Base-by-base conservation (phyloP, 768 basidiomycete species). In the Strobilomyces echinocephalus region DNA sequence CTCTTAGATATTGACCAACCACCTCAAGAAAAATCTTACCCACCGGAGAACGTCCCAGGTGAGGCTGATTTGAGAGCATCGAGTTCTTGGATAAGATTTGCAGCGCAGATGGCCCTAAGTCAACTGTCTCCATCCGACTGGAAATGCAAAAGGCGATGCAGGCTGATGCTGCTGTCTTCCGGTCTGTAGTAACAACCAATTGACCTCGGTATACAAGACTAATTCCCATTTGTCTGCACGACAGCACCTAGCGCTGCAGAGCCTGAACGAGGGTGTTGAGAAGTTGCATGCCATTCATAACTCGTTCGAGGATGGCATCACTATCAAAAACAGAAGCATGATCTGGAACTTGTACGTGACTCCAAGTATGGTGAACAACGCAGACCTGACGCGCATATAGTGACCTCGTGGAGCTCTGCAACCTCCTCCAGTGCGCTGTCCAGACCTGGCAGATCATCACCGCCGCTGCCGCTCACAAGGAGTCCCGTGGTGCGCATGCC, bases 101-200 rank as follows among this genome's bases (percentile, higher is more conserved):
- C 63, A 90, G 81, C 47, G 75, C 93, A 9, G 77, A 84, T 60
- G 97, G 97, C 26, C 78, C 88, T 21, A 81, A 88, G 64, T 78
- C 90, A 31, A 99, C 97, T 34, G 87, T 92, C 14, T 82, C 94
- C 66, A 88, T 98, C 67, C 83, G 97, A 58, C 71, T 97, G 46
- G 86, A 91, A 67, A 93, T 99, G 93, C 97, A 99, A 73, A 98
- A 97, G 79, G 91, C 93, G 36, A 98, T 98, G 95, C 94, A 98
- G 72, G 72, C 87, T 47, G 95, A 99, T 72, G 95, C 95, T 40
- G 95, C 95, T 60, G 95, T 99, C 57, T 99, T 99, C 84, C 80
- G 92, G 84, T 85, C 53, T 12, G 72, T 64, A n/a, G 8, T n/a
- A n/a, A n/a, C 7, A 12, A 20, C 12, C 38, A 18, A 14, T n/a